phyloP scores from a whole-genome alignment of 306 rosid genomes.

The Lathyrus sativus region DNA sequence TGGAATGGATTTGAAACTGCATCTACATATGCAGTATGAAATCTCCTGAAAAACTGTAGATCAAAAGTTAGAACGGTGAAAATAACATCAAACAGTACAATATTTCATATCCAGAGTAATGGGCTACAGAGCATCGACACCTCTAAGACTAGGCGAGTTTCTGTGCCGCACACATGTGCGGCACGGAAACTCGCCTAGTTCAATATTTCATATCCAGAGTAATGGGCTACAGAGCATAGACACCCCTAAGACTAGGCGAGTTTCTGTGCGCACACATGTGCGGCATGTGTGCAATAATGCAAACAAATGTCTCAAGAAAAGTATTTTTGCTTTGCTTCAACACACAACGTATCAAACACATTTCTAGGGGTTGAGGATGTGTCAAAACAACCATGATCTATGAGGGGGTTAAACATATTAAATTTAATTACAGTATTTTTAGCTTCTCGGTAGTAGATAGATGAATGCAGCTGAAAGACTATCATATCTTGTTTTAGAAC shows the following conservation, averaged over 20 bases:
- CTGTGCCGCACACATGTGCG: neutral
- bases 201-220: conserved; percentile 12
- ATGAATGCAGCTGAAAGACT: neutral
- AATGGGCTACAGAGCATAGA: too few species aligned
- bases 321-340: neutral
- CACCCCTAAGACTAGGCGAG: neutral
- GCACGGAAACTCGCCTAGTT: too few species aligned
- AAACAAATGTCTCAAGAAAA: neutral
- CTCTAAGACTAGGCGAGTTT: too few species aligned
- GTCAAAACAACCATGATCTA: neutral
- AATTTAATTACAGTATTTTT: too few species aligned
- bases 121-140: neutral
- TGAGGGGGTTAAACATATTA: neutral
- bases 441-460: too few species aligned
- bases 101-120: conserved; percentile 13
- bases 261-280: neutral
- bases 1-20: conserved; percentile 95
- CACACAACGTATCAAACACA: neutral
- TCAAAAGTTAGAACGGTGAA: conserved; percentile 19
- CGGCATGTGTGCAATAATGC: neutral
- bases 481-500: neutral
- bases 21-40: conserved; percentile 86
- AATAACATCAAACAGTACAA: conserved; percentile 29
- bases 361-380: neutral
- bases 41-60: conserved; percentile 80